phyloP scores from a whole-genome alignment of 805 yeast genomes.

The Brettanomyces naardenensis region DNA sequence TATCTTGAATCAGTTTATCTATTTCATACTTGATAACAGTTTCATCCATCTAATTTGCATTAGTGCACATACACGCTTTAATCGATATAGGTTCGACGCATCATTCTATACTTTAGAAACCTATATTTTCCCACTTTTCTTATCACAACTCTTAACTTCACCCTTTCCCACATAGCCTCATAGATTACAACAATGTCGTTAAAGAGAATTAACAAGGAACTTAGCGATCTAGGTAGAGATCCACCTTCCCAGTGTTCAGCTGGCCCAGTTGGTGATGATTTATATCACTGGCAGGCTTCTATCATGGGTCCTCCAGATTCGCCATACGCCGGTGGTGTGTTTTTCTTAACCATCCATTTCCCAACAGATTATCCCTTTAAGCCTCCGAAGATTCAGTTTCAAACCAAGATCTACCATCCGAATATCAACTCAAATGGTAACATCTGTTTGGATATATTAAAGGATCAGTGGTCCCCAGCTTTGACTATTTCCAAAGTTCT shows the following conservation, averaged over 20 bases:
- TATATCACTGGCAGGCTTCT: constrained; percentile 99
- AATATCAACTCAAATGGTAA: constrained; percentile 94
- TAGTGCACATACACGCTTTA: no score
- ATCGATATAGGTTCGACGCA: no score
- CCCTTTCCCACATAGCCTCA: no score
- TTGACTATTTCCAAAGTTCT: constrained; percentile 92
- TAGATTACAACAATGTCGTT: no score
- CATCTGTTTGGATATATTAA: constrained; percentile 92
- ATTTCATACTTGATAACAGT: no score
- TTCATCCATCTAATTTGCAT: no score
- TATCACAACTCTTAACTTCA: no score
- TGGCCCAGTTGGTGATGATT: constrained; percentile 96
- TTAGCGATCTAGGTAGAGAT: constrained; percentile 94
- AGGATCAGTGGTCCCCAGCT: constrained; percentile 99
- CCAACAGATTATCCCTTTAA: constrained; percentile 99
- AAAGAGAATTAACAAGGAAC: constrained; percentile 94
- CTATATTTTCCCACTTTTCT: no score
- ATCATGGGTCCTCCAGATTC: constrained; percentile 99
- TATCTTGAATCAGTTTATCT: no score
- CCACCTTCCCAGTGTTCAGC: constrained; percentile 99
- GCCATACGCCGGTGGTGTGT: constrained; percentile 76
- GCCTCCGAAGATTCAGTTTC: constrained; percentile 91
- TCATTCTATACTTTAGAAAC: no score
- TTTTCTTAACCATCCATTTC: constrained; percentile 92
- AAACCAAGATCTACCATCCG: constrained; percentile 95